Evolutionary conservation across 1,139 yeast species (phyloP), one percentile per base, ranked within the genome.

Genomic region (Geotrichum europaeum): DNA sequence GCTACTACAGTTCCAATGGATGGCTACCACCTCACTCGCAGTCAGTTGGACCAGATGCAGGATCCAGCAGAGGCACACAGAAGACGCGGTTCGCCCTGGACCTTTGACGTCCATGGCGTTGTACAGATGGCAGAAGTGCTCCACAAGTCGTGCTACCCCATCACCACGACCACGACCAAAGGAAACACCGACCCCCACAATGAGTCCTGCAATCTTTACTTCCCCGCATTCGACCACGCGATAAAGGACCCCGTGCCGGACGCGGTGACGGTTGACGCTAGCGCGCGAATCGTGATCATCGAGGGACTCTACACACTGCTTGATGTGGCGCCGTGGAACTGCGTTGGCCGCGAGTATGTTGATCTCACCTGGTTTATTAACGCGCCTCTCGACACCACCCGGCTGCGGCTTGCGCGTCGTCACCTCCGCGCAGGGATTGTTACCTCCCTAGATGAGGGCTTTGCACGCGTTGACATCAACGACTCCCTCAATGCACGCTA

Each of bases 61-160:
- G 81, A 89, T 66, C 78, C 89, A 0, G 77, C 70, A 6, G 78
- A 75, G 49, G 94, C 96, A 0, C 75, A 84, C 49, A 72, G 75
- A 49, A 76, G 90, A 65, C 79, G 97, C 58, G 97, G 97, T 0
- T 87, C 96, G 0, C 95, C 96, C 0, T 83, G 81, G 68, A 90
- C 97, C 0, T 91, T 91, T 74, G 91, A 92, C 45, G 60, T 56
- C 15, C 24, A 54, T 5, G 60, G 55, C 9, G 60, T 55, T 12
- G 53, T 57, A 15, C 12, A 7, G 18, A 60, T 58, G 63, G 60
- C 63, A 18, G 25, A 52, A 22, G 15, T 47, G 34, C 53, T 60
- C 12, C 49, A 25, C 25, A 49, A 40, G 15, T 55, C 62, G 5
- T 57, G 60, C 28, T n/a, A 34, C 32, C n/a, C 47, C 25, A 47